These are phyloP conservation scores for Porogramme epimiltina DNA, from an alignment of 1,284 basidiomycete species.

Conservation along the genomic window DNA sequence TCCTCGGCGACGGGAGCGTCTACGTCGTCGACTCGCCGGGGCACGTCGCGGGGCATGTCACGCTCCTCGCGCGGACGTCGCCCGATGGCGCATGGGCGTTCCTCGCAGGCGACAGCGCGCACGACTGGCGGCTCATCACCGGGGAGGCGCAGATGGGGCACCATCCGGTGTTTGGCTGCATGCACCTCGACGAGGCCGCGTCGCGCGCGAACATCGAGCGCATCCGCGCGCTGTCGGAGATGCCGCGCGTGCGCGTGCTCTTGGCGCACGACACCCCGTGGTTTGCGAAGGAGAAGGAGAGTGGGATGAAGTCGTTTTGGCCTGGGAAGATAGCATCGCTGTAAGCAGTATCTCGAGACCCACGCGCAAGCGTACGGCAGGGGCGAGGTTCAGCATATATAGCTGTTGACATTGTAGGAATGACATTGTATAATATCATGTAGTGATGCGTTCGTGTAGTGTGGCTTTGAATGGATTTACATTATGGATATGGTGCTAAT, in stretches of 20 bases:
- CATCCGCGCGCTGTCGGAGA: slow-evolving; percentile 39
- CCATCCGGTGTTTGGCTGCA: slow-evolving; percentile 34
- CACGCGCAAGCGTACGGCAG: too few species aligned
- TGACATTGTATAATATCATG: too few species aligned
- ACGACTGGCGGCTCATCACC: slow-evolving; percentile 52
- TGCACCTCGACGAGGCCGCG: slow-evolving; percentile 43
- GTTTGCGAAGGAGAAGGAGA: slow-evolving; percentile 46
- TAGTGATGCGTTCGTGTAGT: too few species aligned
- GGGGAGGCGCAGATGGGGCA: slow-evolving; percentile 44
- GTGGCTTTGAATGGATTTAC: too few species aligned
- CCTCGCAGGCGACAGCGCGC: slow-evolving; percentile 57
- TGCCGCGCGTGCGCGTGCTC: slow-evolving; percentile 44
- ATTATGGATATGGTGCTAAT: too few species aligned
- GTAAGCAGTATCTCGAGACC: too few species aligned
- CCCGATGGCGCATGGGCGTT: slow-evolving; percentile 55
- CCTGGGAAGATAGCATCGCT: slow-evolving; percentile 35
- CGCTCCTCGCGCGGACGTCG: slow-evolving; percentile 56
- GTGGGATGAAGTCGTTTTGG: slow-evolving; percentile 39
- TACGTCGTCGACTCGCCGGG: slow-evolving; percentile 59
- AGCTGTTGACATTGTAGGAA: too few species aligned
- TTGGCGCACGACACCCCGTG: slow-evolving; percentile 55
- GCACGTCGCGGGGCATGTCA: slow-evolving; percentile 55
- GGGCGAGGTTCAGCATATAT: too few species aligned
- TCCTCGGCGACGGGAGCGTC: slow-evolving; percentile 56
- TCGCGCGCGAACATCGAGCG: slow-evolving; percentile 44